These are phyloP conservation scores for Puccinia novopanici DNA, from an alignment of 1,284 basidiomycete species.

Conservation along the genomic window DNA sequence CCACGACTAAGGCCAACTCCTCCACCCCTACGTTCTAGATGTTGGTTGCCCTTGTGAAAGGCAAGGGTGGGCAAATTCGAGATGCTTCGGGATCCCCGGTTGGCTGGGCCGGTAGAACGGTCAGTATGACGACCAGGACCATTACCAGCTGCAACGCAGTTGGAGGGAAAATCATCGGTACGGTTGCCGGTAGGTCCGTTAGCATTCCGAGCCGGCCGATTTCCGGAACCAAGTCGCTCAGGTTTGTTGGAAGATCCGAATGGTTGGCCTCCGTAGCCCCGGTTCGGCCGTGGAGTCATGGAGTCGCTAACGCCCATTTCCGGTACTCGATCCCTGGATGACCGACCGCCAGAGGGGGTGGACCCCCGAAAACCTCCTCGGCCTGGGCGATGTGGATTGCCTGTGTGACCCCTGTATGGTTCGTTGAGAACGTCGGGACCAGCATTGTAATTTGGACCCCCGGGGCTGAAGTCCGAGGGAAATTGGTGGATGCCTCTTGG, in stretches of 20 bases:
- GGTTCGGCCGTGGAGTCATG: slow-evolving; percentile 1
- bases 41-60: slow-evolving; percentile 18
- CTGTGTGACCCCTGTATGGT: neutral
- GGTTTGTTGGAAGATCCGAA: slow-evolving; percentile 1
- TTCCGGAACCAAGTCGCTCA: slow-evolving; percentile 28
- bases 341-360: slow-evolving; percentile 12
- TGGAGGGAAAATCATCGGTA: slow-evolving; percentile 4
- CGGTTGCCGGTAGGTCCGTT: neutral
- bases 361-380: slow-evolving; percentile 33
- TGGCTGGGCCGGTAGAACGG: slow-evolving; percentile 14
- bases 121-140: slow-evolving; percentile 7
- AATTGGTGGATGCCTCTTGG: slow-evolving; percentile 18
- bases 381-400: slow-evolving; percentile 3
- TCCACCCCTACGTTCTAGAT: slow-evolving; percentile 23
- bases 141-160: neutral
- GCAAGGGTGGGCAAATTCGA: slow-evolving; percentile 27
- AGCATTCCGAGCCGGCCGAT: neutral
- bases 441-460: neutral
- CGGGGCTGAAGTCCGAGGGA: neutral
- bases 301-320: neutral
- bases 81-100: slow-evolving; percentile 29
- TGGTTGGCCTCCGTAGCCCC: neutral
- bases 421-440: neutral
- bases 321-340: slow-evolving; percentile 1
- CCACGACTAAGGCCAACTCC: slow-evolving; percentile 20